These are phyloP conservation scores for Fusarium sp. DNA, from an alignment of 2,329 filamentous ascomycete species.

Conservation along the genomic window DNA sequence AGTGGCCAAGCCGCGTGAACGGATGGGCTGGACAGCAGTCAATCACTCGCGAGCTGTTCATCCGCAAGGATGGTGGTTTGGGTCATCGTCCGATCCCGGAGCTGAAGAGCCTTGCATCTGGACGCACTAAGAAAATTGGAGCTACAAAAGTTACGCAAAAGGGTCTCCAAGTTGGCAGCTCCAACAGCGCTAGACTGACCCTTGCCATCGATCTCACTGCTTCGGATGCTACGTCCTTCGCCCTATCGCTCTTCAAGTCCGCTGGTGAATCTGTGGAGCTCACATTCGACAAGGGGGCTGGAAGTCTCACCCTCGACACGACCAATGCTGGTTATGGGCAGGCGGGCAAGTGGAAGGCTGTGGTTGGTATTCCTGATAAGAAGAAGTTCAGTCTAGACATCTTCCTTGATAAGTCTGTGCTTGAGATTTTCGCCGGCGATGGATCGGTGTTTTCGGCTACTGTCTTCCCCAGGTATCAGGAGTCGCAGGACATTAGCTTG, in stretches of 20 bases:
- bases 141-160: slow-evolving; percentile 22
- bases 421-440: too few species aligned
- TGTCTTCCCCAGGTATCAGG: too few species aligned
- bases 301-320: slow-evolving; percentile 44
- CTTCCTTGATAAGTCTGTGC: slow-evolving; percentile 30
- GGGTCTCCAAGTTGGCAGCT: slow-evolving; percentile 30
- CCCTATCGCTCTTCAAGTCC: slow-evolving; percentile 39
- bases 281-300: slow-evolving; percentile 31
- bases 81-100: slow-evolving; percentile 43
- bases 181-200: slow-evolving; percentile 42
- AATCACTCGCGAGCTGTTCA: slow-evolving; percentile 45
- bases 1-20: slow-evolving; percentile 44
- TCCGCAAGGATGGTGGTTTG: slow-evolving; percentile 43
- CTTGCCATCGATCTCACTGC: slow-evolving; percentile 36
- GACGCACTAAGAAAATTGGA: slow-evolving; percentile 26
- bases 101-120: slow-evolving; percentile 37
- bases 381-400: slow-evolving; percentile 42
- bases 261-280: slow-evolving; percentile 38
- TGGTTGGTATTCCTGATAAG: slow-evolving; percentile 19
- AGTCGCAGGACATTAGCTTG: not conserved
- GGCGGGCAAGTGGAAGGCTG: slow-evolving; percentile 41
- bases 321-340: slow-evolving; percentile 44
- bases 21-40: slow-evolving; percentile 46
- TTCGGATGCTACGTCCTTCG: slow-evolving; percentile 41
- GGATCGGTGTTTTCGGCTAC: too few species aligned